Conservation (phyloP, 306 rosid genomes). For the Dryas drummondii region DNA sequence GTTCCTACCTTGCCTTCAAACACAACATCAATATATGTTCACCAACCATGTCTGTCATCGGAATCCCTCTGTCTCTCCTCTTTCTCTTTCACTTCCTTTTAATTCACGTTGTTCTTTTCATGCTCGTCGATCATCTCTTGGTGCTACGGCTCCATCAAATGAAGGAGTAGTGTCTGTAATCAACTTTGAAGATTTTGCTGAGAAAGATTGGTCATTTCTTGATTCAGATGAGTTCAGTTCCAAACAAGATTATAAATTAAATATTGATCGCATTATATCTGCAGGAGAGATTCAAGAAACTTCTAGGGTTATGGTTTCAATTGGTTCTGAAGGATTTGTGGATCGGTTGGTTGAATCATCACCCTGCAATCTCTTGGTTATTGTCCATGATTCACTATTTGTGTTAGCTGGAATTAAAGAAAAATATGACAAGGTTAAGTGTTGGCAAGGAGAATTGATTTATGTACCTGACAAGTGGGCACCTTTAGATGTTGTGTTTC, state of each 20-base stretch:
- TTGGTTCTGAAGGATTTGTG: conserved; percentile 73
- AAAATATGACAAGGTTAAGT: conserved; percentile 71
- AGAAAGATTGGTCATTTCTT: conserved; percentile 82
- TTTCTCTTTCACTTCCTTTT: conserved; percentile 26
- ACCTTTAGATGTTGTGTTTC: conserved; percentile 70
- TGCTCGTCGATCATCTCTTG: conserved; percentile 30
- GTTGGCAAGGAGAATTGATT: conserved; percentile 92
- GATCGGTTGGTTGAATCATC: conserved; percentile 52
- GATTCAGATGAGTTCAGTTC: conserved; percentile 42
- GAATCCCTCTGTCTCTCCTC: not conserved
- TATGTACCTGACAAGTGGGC: conserved; percentile 73
- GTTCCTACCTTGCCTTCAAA: conserved; percentile 31
- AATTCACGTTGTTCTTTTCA: conserved; percentile 10
- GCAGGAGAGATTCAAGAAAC: conserved; percentile 58
- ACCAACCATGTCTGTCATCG: not conserved
- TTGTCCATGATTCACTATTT: conserved; percentile 76
- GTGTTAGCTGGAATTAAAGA: conserved; percentile 65
- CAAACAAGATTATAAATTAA: conserved; percentile 23
- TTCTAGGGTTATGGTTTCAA: conserved; percentile 69
- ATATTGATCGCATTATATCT: conserved; percentile 49
- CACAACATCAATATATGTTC: conserved; percentile 22
- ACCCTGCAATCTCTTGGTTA: conserved; percentile 41
- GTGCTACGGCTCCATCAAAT: conserved; percentile 43
- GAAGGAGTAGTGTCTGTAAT: conserved; percentile 54
- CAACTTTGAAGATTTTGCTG: conserved; percentile 55